Evolutionary conservation across 257 asterid genomes (phyloP).

Genomic region (Fraxinus cuspidata): DNA sequence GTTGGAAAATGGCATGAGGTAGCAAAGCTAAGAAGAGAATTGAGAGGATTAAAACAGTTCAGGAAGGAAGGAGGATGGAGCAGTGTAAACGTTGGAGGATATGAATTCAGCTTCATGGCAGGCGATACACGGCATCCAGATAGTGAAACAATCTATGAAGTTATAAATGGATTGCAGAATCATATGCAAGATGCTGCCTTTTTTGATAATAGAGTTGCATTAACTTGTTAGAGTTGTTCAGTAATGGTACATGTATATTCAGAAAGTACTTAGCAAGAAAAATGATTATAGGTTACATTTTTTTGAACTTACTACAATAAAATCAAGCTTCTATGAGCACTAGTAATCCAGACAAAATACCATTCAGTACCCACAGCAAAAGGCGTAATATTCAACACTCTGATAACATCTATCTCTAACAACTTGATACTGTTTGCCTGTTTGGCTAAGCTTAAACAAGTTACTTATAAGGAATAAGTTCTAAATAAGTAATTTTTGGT

Average conservation of each 20-base stretch:
- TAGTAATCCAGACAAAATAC: neutral
- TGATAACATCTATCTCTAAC: neutral
- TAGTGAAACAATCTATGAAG: constrained; percentile 31
- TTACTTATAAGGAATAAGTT: neutral
- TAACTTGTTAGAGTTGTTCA: constrained; percentile 12
- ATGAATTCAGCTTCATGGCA: constrained; percentile 36
- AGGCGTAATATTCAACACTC: neutral
- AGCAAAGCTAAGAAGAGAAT: constrained; percentile 34
- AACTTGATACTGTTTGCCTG: neutral
- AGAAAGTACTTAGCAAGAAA: neutral
- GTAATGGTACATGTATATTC: neutral
- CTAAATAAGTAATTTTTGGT: too few species aligned
- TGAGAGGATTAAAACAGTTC: constrained; percentile 31
- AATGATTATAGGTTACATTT: neutral
- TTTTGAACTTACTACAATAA: neutral
- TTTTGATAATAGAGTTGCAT: neutral
- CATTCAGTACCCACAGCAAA: neutral
- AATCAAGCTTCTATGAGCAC: neutral
- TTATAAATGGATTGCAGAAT: constrained; percentile 25
- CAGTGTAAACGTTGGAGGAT: constrained; percentile 39
- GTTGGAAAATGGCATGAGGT: constrained; percentile 41
- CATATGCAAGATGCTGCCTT: constrained; percentile 30
- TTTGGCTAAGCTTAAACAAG: neutral
- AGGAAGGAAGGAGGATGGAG: constrained; percentile 59
- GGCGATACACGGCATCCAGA: constrained; percentile 36